Percentiles rank a stretch among this genome's conserved stretches.
phyloP scores from a whole-genome alignment of 1,284 basidiomycete genomes.

The Earliella scabrosa region DNA sequence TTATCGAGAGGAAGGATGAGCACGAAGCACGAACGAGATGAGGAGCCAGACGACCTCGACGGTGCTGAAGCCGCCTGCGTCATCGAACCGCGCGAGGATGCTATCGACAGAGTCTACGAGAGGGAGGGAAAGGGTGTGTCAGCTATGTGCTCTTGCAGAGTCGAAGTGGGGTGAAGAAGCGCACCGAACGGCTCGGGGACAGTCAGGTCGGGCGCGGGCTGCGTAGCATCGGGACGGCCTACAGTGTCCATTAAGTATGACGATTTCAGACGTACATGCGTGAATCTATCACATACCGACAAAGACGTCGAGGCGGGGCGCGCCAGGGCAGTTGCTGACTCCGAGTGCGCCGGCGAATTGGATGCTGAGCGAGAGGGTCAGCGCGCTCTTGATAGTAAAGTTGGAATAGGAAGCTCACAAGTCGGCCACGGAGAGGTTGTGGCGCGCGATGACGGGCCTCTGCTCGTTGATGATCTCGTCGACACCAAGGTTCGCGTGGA shows the following conservation, averaged over 20 bases:
- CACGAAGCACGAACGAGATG: slow-evolving; percentile 31
- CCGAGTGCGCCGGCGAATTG: slow-evolving; percentile 47
- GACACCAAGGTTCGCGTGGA: slow-evolving; percentile 16
- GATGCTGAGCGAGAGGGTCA: slow-evolving; percentile 23
- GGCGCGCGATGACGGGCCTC: slow-evolving; percentile 10
- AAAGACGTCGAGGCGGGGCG: slow-evolving; percentile 43
- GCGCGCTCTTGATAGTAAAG: too few species aligned
- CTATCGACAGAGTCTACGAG: slow-evolving; percentile 37
- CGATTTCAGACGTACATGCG: too few species aligned
- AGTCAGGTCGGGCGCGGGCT: slow-evolving; percentile 40
- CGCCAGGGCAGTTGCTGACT: slow-evolving; percentile 46
- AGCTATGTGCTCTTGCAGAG: neutral
- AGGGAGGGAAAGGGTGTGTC: neutral
- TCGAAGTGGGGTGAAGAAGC: too few species aligned
- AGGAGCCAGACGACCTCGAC: slow-evolving; percentile 47
- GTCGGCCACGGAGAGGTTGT: slow-evolving; percentile 43
- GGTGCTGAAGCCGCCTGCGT: slow-evolving; percentile 39
- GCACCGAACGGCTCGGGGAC: slow-evolving; percentile 43
- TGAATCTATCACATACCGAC: too few species aligned
- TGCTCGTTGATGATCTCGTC: slow-evolving; percentile 21
- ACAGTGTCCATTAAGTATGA: neutral
- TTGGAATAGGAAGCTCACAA: slow-evolving; percentile 26
- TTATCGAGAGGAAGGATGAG: too few species aligned
- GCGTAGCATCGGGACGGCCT: slow-evolving; percentile 12
- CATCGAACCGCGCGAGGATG: slow-evolving; percentile 44